Evolutionary conservation across 768 basidiomycete genomes (phyloP).

Genomic region (Hebeloma cylindrosporum): DNA sequence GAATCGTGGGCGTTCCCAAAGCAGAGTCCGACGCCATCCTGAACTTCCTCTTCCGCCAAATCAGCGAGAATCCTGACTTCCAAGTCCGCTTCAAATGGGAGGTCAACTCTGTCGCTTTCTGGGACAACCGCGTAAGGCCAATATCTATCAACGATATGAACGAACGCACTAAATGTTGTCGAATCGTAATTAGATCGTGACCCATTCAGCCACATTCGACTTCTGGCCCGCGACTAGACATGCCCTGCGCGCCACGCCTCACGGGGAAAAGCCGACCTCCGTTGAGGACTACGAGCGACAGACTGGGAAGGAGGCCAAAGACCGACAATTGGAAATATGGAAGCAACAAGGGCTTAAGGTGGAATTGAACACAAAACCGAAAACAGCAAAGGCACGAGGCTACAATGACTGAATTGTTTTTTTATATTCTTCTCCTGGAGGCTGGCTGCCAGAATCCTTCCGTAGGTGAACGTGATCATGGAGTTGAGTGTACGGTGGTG

Average conservation of each 20-base stretch:
- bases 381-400: constrained; percentile 42
- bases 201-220: constrained; percentile 80
- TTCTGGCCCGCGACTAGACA: constrained; percentile 79
- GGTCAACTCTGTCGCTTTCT: constrained; percentile 74
- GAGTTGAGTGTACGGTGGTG: neutral
- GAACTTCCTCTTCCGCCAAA: constrained; percentile 67
- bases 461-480: too few relatives aligned
- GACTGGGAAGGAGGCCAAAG: constrained; percentile 69
- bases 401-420: constrained; percentile 59
- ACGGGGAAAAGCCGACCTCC: constrained; percentile 74
- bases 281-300: constrained; percentile 67
- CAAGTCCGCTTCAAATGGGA: constrained; percentile 82
- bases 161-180: neutral
- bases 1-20: constrained; percentile 78
- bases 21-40: constrained; percentile 78
- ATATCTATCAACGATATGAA: neutral
- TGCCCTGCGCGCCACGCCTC: constrained; percentile 79
- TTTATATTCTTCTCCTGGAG: too few relatives aligned
- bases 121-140: constrained; percentile 76
- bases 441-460: too few relatives aligned
- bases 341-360: constrained; percentile 58
- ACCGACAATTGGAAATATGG: constrained; percentile 73
- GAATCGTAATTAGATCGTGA: constrained; percentile 52
- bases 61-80: constrained; percentile 68
- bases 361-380: constrained; percentile 29